Evolutionary conservation across 768 basidiomycete genomes (phyloP).

Genomic region (Trametes sanguinea): DNA sequence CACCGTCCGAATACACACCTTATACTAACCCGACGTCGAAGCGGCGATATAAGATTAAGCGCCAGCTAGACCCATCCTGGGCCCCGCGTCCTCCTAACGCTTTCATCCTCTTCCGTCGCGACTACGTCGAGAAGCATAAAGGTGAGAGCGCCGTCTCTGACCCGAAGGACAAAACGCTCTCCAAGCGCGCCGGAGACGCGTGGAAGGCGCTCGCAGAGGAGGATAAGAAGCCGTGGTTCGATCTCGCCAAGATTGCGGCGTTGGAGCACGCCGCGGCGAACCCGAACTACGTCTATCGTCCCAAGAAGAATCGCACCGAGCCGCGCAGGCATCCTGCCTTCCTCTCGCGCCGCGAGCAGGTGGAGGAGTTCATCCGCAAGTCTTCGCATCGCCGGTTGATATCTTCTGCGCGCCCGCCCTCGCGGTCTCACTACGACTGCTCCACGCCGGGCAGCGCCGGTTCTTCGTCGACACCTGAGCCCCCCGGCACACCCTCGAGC

Average conservation of each 20-base stretch:
- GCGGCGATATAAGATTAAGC: slow-evolving; percentile 41
- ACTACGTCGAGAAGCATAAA: slow-evolving; percentile 53
- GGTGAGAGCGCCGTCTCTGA: slow-evolving; percentile 31
- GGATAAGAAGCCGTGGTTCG: slow-evolving; percentile 50
- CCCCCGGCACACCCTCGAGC: slow-evolving; percentile 21
- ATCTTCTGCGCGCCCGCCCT: slow-evolving; percentile 1
- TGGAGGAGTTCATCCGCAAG: slow-evolving; percentile 28
- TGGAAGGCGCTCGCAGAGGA: slow-evolving; percentile 61
- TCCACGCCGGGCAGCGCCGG: slow-evolving; percentile 11
- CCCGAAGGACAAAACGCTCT: slow-evolving; percentile 55
- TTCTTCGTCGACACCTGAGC: slow-evolving; percentile 26
- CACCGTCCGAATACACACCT: neutral
- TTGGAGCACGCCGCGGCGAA: slow-evolving; percentile 51
- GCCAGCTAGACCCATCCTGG: slow-evolving; percentile 53
- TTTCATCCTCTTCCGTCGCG: slow-evolving; percentile 74
- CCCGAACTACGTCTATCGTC: slow-evolving; percentile 67
- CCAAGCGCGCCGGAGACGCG: slow-evolving; percentile 74
- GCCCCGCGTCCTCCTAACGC: slow-evolving; percentile 69
- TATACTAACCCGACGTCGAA: slow-evolving; percentile 38
- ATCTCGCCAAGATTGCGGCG: slow-evolving; percentile 54
- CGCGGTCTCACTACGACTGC: slow-evolving; percentile 11
- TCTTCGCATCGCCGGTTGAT: slow-evolving; percentile 11
- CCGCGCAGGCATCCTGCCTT: slow-evolving; percentile 18
- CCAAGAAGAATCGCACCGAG: slow-evolving; percentile 31
- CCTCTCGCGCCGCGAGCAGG: slow-evolving; percentile 32